A percentile compares a stretch with the other conserved stretches of the same genome.
phyloP scores from a whole-genome alignment of 2,329 filamentous ascomycete species.

The Cadophora sp. region DNA sequence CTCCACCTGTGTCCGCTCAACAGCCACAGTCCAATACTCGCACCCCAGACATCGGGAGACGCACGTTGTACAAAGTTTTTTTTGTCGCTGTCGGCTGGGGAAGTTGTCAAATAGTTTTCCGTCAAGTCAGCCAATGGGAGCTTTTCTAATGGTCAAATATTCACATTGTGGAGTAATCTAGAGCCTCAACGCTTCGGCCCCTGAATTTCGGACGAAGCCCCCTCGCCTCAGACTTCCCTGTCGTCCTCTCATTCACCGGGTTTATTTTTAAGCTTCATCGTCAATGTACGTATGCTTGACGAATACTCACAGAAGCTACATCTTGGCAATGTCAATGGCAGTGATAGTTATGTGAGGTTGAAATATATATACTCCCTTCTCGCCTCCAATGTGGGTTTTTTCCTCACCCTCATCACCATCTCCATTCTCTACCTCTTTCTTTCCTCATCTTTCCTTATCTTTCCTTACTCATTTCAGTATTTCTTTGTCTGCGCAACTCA shows the following conservation, averaged over 20 bases:
- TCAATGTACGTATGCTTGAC: constrained; percentile 7
- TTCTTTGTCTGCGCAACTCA: constrained; percentile 16
- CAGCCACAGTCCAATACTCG: not conserved
- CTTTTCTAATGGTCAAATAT: constrained; percentile 5
- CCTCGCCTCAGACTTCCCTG: not conserved
- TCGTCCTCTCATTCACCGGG: not conserved
- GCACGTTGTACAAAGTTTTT: not conserved
- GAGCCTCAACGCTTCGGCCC: not conserved
- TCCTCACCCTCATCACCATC: constrained; percentile 1
- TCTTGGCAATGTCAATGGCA: not conserved
- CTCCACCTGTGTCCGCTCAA: constrained; percentile 6
- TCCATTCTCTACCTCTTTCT: constrained; percentile 10
- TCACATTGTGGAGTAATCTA: not conserved
- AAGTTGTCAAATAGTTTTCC: not conserved
- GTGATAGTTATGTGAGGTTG: not conserved
- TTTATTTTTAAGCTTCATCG: constrained; percentile 1
- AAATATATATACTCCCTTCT: not conserved
- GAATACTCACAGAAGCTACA: not conserved
- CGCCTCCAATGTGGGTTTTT: not conserved
- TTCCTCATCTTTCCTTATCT: constrained; percentile 14
- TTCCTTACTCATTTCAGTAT: constrained; percentile 19
- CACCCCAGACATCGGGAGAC: not conserved
- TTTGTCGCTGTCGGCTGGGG: not conserved
- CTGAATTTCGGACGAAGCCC: not conserved
- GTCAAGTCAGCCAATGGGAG: not conserved